Base-by-base conservation (phyloP, 192 early-diverging fungal genomes). In the Coemansia brasiliensis region DNA sequence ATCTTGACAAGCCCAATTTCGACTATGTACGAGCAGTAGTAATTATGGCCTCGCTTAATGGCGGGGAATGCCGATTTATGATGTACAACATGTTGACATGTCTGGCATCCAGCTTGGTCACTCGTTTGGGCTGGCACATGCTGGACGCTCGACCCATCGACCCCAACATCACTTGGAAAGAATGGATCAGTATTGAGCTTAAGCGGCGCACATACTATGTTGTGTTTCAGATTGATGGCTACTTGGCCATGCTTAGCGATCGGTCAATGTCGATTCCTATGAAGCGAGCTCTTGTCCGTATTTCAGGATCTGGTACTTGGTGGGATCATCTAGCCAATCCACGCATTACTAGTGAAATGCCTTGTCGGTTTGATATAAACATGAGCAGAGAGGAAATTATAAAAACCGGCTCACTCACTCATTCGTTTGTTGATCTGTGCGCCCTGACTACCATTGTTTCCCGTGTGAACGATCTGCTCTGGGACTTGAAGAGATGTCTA, bases 21-120 rank as follows among this genome's bases (percentile, higher is more conserved):
- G 73, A 76, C 56, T 69, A 62, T 43, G 63, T 76, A 17, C 62
- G 63, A 13, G 63, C 73, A 2, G 63, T 69, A 8, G 63, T 69
- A 3, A 21, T 76, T 1, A 65, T 76, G 27, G 63, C 65, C 0
- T 65, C 73, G 41, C 59, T 69, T 16, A 64, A 54, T 17, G 73
- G 73, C 10, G 73, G 73, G 22, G 73, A 76, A 29, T 57, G 63
- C 29, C 42, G 64, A n/a, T 76, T 69, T 16, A 53, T 69, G 38
- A 64, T 67, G 40, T 76, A 76, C 63, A 76, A 76, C 55, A 50
- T 63, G 25, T 40, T 76, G 35, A 13, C 62, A 6, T 65, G 63
- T 16, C 38, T 76, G 46, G 61, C 73, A 0, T 27, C 58, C 3
- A 76, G 67, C 22, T 51, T 69, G 32, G 67, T 76, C 7, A 59